These are phyloP conservation scores for Ophiosphaerella korrae DNA, from an alignment of 2,329 filamentous ascomycete species.

Conservation along the genomic window DNA sequence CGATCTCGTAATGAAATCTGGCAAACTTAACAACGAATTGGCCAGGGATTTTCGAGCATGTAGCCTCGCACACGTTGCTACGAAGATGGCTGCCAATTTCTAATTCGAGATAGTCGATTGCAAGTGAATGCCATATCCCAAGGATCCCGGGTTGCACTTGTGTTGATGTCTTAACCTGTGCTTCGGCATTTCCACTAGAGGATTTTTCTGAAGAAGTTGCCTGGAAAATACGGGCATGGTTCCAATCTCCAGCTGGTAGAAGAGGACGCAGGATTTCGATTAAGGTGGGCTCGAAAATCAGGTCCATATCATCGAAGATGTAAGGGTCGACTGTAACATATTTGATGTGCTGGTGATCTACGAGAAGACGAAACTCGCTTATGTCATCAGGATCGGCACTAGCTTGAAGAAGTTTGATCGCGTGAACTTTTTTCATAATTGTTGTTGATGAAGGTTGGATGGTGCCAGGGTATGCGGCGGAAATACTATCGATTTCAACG, in stretches of 20 bases:
- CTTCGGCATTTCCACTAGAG: background rate
- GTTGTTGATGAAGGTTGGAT: too few species aligned
- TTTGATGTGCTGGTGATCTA: constrained; percentile 47
- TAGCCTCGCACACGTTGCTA: constrained; percentile 23
- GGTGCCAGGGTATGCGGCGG: too few species aligned
- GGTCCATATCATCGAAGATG: constrained; percentile 39
- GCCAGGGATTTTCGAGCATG: background rate
- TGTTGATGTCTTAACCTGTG: constrained; percentile 31
- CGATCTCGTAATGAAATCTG: constrained; percentile 47
- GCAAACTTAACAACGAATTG: constrained; percentile 47
- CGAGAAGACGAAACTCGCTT: constrained; percentile 49
- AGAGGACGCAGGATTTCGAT: constrained; percentile 33
- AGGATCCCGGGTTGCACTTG: constrained; percentile 38
- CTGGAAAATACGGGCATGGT: constrained; percentile 33
- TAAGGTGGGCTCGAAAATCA: constrained; percentile 43
- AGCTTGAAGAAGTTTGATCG: constrained; percentile 16
- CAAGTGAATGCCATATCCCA: constrained; percentile 43
- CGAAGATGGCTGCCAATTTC: constrained; percentile 3
- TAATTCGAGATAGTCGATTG: constrained; percentile 46
- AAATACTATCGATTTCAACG: too few species aligned
- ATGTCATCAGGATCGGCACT: constrained; percentile 13
- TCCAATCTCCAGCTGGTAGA: constrained; percentile 49
- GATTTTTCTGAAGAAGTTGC: constrained; percentile 14
- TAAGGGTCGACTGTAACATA: constrained; percentile 49
- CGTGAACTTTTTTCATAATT: background rate